A percentile compares a stretch with the other conserved stretches of the same genome.
Conservation (phyloP, 306 rosid species). For the Oemleria cerasiformis region DNA sequence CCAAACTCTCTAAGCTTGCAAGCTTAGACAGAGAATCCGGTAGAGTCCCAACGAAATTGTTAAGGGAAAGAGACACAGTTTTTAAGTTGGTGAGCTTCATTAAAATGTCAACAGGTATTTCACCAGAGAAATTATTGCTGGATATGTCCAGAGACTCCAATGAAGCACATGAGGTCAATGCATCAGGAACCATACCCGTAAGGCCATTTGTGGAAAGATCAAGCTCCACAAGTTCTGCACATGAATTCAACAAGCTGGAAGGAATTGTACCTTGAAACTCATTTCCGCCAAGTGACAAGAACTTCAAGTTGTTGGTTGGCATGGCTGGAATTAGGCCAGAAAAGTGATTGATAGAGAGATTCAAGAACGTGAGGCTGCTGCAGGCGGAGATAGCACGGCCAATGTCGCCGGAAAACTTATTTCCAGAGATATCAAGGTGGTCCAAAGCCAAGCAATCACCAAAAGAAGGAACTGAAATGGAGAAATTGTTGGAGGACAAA, state of each 20-base stretch:
- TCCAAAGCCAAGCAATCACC: slow-evolving; percentile 58
- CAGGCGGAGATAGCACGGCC: slow-evolving; percentile 41
- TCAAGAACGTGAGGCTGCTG: slow-evolving; percentile 41
- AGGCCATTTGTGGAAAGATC: slow-evolving; percentile 59
- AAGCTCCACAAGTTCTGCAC: slow-evolving; percentile 45
- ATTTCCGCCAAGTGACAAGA: slow-evolving; percentile 47
- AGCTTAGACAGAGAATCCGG: slow-evolving; percentile 55
- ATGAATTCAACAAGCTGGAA: slow-evolving; percentile 31
- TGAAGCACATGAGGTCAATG: slow-evolving; percentile 44
- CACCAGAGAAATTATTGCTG: slow-evolving; percentile 49
- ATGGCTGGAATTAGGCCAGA: slow-evolving; percentile 53
- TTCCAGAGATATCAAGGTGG: slow-evolving; percentile 70
- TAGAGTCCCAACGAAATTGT: slow-evolving; percentile 43
- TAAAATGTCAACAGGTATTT: slow-evolving; percentile 47
- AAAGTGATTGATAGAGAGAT: slow-evolving; percentile 61
- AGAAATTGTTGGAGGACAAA: slow-evolving; percentile 68
- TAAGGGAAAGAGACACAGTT: slow-evolving; percentile 40
- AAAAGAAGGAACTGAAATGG: slow-evolving; percentile 46
- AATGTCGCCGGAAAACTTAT: slow-evolving; percentile 65
- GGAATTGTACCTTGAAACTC: slow-evolving; percentile 57
- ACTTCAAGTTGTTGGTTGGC: slow-evolving; percentile 43
- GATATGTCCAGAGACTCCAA: slow-evolving; percentile 53
- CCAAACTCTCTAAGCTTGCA: slow-evolving; percentile 50
- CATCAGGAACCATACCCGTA: slow-evolving; percentile 47
- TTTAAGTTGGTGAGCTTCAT: slow-evolving; percentile 45